Evolutionary conservation across 23 red algal species (phyloP).

Genomic region (Gracilaria gracilis): DNA sequence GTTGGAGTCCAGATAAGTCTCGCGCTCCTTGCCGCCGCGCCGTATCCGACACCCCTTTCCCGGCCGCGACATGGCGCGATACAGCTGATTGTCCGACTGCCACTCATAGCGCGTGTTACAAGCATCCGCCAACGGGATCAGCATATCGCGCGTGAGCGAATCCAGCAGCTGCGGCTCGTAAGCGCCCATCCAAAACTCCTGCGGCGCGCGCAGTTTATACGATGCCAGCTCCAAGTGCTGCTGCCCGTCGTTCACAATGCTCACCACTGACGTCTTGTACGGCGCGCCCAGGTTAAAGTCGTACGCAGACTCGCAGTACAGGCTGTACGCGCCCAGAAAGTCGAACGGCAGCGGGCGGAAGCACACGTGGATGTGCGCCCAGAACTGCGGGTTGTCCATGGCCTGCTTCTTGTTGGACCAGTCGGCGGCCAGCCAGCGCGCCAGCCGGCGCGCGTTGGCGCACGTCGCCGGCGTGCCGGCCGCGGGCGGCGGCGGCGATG

Average conservation of each 20-base stretch:
- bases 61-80: conserved; percentile 64
- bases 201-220: conserved; percentile 78
- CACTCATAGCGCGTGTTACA: conserved; percentile 87
- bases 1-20: conserved; percentile 84
- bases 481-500: conserved; percentile 11
- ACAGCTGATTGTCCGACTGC: conserved; percentile 59
- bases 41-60: conserved; percentile 88
- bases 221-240: conserved; percentile 76
- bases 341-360: conserved; percentile 86
- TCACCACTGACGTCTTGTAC: conserved; percentile 87
- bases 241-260: conserved; percentile 48
- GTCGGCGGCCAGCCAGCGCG: conserved; percentile 83
- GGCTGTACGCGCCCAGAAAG: conserved; percentile 74
- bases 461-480: conserved; percentile 44
- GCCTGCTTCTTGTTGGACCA: conserved; percentile 91
- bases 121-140: conserved; percentile 65
- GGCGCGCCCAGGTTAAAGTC: conserved; percentile 79
- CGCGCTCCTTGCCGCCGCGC: conserved; percentile 53
- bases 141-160: conserved; percentile 59
- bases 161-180: conserved; percentile 73
- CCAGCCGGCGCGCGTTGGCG: conserved; percentile 61
- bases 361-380: conserved; percentile 94
- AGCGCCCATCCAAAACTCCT: conserved; percentile 84
- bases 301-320: conserved; percentile 91
- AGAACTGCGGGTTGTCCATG: conserved; percentile 91